Evolutionary conservation across 108 stramenopile species (phyloP), one percentile per base, ranked within the genome.

Genomic region (Stephanodiscus minutulus): DNA sequence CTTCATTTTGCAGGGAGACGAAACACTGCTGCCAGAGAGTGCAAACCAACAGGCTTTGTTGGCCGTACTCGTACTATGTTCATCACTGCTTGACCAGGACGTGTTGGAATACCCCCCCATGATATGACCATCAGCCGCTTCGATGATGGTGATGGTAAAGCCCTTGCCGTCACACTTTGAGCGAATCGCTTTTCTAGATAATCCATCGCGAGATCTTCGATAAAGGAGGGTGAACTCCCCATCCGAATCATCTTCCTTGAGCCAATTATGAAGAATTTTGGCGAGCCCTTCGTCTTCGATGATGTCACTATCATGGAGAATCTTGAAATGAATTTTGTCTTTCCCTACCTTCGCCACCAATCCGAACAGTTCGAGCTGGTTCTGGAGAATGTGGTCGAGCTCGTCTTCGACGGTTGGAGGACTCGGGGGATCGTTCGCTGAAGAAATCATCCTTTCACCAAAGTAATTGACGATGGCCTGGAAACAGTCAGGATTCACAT

Each of bases 41-140:
- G 36, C 71, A 29, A 72, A 72, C 15, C 63, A 48, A 12, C 63
- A 72, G 5, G 71, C 61, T 36, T 63, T 72, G 62, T 72, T 55
- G 5, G 71, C 61, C 11, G 31, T 15, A n/a, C n/a, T n/a, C n/a
- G n/a, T n/a, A 44, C 15, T 47, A 0, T 9, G 3, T 21, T 36
- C 52, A 43, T 0, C 13, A 33, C 9, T 49, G 41, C 49, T 28
- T 9, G 60, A 12, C 71, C 71, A 72, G 6, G 71, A 27, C 13
- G 41, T n/a, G 17, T 54, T 44, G 28, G 63, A 47, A 57, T 73
- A 73, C n/a, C 72, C 63, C 22, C 72, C 72, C 2, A 64, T 27
- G 24, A 55, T 47, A 8, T 41, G 15, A 46, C 64, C 64, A 31
- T 65, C 53, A 4, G 41, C 54, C 28, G 64, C 58, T 35, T 65